A percentile compares a stretch with the other conserved stretches of the same genome.
Conservation (phyloP, 139 green algal species). For the Asterochloris sp. region DNA sequence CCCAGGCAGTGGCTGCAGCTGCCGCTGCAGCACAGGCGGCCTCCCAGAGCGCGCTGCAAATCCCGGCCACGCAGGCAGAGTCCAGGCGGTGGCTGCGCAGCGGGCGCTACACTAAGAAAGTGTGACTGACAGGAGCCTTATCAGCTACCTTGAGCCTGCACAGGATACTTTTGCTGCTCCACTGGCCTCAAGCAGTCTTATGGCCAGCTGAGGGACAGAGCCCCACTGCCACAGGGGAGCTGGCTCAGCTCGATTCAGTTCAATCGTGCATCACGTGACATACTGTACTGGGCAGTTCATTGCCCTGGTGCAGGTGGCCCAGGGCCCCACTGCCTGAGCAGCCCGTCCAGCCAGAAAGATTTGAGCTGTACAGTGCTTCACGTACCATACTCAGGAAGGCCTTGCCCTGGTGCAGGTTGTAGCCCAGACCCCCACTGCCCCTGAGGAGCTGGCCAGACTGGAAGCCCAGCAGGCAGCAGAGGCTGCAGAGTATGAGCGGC, state of each 20-base stretch:
- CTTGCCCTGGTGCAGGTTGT: slow-evolving; percentile 9
- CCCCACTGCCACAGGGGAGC: too few relatives aligned
- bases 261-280: not conserved
- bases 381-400: not conserved
- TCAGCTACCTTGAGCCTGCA: not conserved
- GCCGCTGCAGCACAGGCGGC: slow-evolving; percentile 1
- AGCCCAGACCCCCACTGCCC: not conserved
- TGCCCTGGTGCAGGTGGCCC: not conserved
- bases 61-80: slow-evolving; percentile 32
- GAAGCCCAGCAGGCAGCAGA: slow-evolving; percentile 33
- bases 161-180: not conserved
- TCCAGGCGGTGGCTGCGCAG: slow-evolving; percentile 34
- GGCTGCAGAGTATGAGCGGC: slow-evolving; percentile 51
- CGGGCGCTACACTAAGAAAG: slow-evolving; percentile 28
- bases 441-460: slow-evolving; percentile 27
- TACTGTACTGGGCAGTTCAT: not conserved
- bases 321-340: not conserved
- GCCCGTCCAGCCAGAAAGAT: not conserved
- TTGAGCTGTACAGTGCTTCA: not conserved
- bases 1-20: slow-evolving; percentile 2
- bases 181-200: too few relatives aligned
- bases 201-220: too few relatives aligned
- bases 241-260: not conserved
- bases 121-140: not conserved
- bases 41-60: not conserved